Percentiles rank a stretch among this genome's conserved stretches.
Conservation (phyloP, 768 basidiomycete species). For the Termitomyces sp. region DNA sequence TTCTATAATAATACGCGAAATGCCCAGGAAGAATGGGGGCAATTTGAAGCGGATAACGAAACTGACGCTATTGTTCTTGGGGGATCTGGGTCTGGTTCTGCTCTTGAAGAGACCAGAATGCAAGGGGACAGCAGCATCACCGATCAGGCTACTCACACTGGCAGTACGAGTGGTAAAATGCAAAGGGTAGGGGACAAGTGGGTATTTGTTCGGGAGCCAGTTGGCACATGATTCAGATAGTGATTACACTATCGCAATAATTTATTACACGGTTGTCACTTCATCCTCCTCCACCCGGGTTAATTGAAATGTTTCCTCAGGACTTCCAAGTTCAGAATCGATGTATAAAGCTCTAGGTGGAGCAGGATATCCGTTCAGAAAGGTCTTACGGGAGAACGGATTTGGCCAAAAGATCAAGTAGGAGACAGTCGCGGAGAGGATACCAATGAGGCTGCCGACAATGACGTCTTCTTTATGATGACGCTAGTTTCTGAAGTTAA, state of each 20-base stretch:
- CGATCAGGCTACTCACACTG: constrained; percentile 16
- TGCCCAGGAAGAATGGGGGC: constrained; percentile 34
- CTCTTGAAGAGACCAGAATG: constrained; percentile 10
- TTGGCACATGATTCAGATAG: constrained; percentile 26
- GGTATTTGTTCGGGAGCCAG: constrained; percentile 58
- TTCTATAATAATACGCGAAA: constrained; percentile 48
- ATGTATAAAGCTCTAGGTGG: constrained; percentile 45
- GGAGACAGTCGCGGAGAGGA: constrained; percentile 43
- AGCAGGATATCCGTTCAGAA: constrained; percentile 27
- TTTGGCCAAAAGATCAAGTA: constrained; percentile 68
- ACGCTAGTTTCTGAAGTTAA: constrained; percentile 34
- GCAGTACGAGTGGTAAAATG: constrained; percentile 53
- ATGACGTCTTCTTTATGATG: constrained; percentile 73
- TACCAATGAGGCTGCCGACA: constrained; percentile 59
- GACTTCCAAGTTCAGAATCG: constrained; percentile 21
- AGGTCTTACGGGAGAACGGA: constrained; percentile 47
- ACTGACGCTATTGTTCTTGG: constrained; percentile 65
- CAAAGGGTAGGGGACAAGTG: constrained; percentile 70
- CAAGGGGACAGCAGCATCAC: constrained; percentile 13
- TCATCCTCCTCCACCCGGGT: constrained; percentile 41
- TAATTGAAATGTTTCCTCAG: constrained; percentile 47
- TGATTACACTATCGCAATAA: constrained; percentile 21
- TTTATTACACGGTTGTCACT: constrained; percentile 36
- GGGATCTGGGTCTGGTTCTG: constrained; percentile 31
- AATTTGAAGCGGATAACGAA: constrained; percentile 31